Evolutionary conservation across 2,329 filamentous ascomycete genomes (phyloP), one percentile per base, ranked within the genome.

Genomic region (Tricladium varicosporioides): DNA sequence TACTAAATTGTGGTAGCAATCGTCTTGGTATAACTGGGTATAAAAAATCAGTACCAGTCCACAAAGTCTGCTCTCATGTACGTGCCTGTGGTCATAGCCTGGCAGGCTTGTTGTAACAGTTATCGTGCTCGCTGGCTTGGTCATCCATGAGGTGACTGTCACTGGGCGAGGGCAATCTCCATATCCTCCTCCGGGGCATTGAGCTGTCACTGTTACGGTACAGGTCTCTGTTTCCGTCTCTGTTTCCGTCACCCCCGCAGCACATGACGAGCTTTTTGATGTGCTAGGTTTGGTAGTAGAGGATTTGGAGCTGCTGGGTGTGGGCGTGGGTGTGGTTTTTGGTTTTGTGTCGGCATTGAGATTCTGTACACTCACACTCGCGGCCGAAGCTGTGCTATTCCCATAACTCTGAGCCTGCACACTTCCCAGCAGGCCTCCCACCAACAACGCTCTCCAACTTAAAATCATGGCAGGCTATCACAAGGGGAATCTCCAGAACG

Each of bases 401-500:
- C 33, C 15, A 36, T 56, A 51, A n/a, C 54, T 27, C 22, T 27
- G 22, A 27, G 22, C 63, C 56, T 57, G 45, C 43, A 58, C 60
- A 48, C 60, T 48, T 9, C 54, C 60, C 19, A 61, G 46, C 15
- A 67, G 57, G 47, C 61, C 60, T 47, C 60, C 53, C 22, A 57
- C 44, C 32, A 48, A 52, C 56, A 56, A 61, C 44, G 61, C 53
- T 15, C n/a, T 61, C 46, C 54, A 56, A 47, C 43, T 52, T 45
- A 55, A 61, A 51, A 57, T 43, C 63, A 63, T 65, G 42, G 52
- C 57, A 27, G 36, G 18, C 18, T 56, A 51, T 53, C 48, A 45
- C 36, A 54, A 32, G 16, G 15, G n/a, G 40, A 36, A 36, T 14
- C 18, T 43, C 19, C 46, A 46, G 63, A 66, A 66, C 60, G 61